phyloP scores from a whole-genome alignment of 2,329 filamentous ascomycete species.

The Scedosporium dehoogii region DNA sequence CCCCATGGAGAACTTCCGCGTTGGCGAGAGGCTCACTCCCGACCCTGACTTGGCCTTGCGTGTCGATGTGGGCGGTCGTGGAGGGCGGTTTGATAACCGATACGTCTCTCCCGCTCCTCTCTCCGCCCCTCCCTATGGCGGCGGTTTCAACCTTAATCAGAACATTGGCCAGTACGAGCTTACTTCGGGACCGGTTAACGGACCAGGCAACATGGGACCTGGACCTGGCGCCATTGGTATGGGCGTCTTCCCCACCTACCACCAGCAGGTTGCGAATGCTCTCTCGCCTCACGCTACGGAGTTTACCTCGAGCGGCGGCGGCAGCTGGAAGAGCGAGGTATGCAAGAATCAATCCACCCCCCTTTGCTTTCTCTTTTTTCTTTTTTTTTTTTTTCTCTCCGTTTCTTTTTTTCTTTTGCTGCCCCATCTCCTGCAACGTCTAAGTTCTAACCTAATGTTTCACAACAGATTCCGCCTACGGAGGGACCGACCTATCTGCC shows the following conservation, averaged over 20 bases:
- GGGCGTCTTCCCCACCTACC: constrained; percentile 34
- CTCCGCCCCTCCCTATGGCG: not conserved
- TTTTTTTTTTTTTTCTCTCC: constrained; percentile 7
- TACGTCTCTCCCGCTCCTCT: not conserved
- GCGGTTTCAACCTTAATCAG: not conserved
- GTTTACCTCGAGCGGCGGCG: constrained; percentile 47
- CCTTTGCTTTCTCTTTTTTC: not conserved
- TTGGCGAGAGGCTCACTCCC: constrained; percentile 33
- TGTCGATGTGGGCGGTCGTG: constrained; percentile 31
- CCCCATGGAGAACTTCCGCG: constrained; percentile 29
- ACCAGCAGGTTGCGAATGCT: constrained; percentile 51
- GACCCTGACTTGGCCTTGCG: constrained; percentile 39
- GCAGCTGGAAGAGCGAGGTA: constrained; percentile 47
- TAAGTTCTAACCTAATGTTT: not conserved
- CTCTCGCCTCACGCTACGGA: constrained; percentile 66
- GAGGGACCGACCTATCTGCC: constrained; percentile 71
- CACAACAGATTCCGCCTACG: constrained; percentile 31
- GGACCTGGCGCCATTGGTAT: constrained; percentile 21
- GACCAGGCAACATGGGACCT: not conserved
- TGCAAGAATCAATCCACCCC: constrained; percentile 12
- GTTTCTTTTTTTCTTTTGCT: not conserved
- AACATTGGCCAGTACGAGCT: not conserved
- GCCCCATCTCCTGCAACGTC: not conserved
- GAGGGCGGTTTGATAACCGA: constrained; percentile 36
- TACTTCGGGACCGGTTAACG: not conserved